Base-by-base conservation (phyloP, 768 basidiomycete genomes). In the Bullera alba region DNA sequence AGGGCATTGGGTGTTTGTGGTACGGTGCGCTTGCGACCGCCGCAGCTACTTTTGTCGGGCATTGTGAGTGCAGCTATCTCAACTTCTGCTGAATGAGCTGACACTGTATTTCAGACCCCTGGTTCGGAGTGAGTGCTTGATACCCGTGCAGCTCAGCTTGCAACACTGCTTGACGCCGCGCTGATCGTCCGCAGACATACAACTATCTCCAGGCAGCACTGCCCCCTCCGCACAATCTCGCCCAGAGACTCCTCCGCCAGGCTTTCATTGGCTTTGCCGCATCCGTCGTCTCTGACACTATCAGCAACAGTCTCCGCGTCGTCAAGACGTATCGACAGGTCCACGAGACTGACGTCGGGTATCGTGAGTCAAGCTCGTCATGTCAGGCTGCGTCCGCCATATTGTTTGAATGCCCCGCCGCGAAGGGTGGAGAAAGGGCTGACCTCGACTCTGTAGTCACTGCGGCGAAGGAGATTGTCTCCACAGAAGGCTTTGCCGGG, bases 251-350 rank as follows among this genome's bases (percentile, higher is more conserved):
- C 28, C 53, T 75, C 1, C 83, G 93, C 16, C 85, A 88, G 38
- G 91, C 90, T 0, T 80, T 91, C 70, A 95, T 96, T 56, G 93
- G 91, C 0, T 96, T 96, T 71, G 77, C 75, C 26, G 88, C 91
- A 0, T 88, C 87, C 4, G 77, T 95, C 46, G 77, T 83, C 2
- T 91, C 87, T 10, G 93, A 96, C 67, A 85, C 83, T 1, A 67
- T 85, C 35, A 87, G 85, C 37, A 96, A 96, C 75, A 88, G 85
- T 4, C 76, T 97, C 1, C 81, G 89, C 17, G 92, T 97, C 2
- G 74, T 97, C 66, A 97, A 96, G 79, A 96, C 93, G 0, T 96
- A 95, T 73, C 77, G 92, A 15, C 93, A 97, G 70, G 89, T 92
- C 27, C 81, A 90, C 65, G 83, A 85, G 53, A 81, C 80, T 4